Conservation (phyloP, 208 protist genomes). For the Leishmania gerbilli region DNA sequence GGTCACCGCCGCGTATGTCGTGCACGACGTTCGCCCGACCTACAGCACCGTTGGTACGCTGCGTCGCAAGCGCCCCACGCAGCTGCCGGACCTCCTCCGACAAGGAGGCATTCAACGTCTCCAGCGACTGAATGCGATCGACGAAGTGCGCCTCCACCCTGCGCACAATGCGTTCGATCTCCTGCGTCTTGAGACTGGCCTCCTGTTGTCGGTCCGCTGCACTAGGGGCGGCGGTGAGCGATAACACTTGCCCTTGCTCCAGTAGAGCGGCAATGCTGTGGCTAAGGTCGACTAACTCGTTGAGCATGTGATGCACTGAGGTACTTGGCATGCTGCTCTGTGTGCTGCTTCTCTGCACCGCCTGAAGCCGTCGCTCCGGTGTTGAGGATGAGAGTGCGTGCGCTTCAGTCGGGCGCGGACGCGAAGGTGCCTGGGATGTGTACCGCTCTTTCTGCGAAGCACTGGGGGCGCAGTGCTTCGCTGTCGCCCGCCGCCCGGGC, state of each 20-base stretch:
- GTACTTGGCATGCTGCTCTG: constrained; percentile 12
- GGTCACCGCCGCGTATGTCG: constrained; percentile 16
- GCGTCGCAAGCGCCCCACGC: constrained; percentile 62
- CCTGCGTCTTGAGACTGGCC: constrained; percentile 64
- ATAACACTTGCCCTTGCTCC: constrained; percentile 28
- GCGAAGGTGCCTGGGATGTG: constrained; percentile 1
- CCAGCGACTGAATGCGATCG: constrained; percentile 45
- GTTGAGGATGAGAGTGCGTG: not conserved
- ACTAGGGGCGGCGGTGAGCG: constrained; percentile 4
- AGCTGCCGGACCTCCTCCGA: constrained; percentile 52
- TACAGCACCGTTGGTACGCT: constrained; percentile 39
- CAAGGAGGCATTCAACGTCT: constrained; percentile 41
- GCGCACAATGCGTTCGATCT: constrained; percentile 85
- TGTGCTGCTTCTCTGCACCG: not conserved
- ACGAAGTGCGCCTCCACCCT: constrained; percentile 78
- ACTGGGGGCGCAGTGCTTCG: not conserved
- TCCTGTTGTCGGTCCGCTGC: constrained; percentile 34
- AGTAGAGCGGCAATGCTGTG: constrained; percentile 63
- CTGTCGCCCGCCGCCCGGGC: constrained; percentile 5
- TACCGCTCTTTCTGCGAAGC: not conserved
- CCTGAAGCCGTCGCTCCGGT: constrained; percentile 12
- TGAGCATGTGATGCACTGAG: constrained; percentile 61
- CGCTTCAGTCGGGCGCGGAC: not conserved
- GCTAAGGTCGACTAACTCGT: constrained; percentile 69
- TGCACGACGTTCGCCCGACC: not conserved